A percentile compares a stretch with the other conserved stretches of the same genome.
phyloP scores from a whole-genome alignment of 768 basidiomycete genomes.

The Neoboletus magnificus region DNA sequence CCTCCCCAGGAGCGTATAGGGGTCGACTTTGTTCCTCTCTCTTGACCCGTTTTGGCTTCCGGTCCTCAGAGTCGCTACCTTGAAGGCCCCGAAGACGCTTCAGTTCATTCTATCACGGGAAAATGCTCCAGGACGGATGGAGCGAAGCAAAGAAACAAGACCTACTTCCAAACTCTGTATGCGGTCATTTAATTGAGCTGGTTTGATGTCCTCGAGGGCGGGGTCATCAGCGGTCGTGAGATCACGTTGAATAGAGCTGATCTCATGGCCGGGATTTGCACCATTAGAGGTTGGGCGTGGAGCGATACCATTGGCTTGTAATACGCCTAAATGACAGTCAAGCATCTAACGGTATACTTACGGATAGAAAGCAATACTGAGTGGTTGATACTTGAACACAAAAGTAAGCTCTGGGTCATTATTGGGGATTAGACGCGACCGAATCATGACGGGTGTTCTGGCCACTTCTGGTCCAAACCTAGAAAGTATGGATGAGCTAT shows the following conservation, averaged over 20 bases:
- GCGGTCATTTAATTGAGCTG: neutral
- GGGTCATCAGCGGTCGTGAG: neutral
- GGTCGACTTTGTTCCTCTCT: constrained; percentile 2
- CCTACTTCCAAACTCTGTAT: constrained; percentile 11
- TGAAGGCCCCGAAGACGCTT: constrained; percentile 12
- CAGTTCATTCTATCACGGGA: constrained; percentile 5
- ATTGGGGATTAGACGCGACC: neutral
- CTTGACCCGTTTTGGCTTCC: constrained; percentile 18
- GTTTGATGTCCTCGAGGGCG: neutral
- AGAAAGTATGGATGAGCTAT: neutral
- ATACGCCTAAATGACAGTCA: constrained; percentile 6
- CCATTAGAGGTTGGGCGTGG: neutral
- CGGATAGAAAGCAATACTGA: constrained; percentile 5
- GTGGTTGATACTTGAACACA: constrained; percentile 20
- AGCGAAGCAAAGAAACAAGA: neutral
- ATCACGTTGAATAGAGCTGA: neutral
- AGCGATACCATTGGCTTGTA: constrained; percentile 21
- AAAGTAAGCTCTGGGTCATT: constrained; percentile 9
- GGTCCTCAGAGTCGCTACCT: neutral
- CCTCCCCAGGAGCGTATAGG: neutral
- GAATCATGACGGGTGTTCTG: accelerated
- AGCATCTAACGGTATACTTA: neutral
- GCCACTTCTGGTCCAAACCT: constrained; percentile 12
- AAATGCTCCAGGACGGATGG: neutral
- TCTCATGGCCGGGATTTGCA: neutral